Base-by-base conservation (phyloP, 192 early-diverging fungal genomes). In the Mortierella hygrophila region DNA sequence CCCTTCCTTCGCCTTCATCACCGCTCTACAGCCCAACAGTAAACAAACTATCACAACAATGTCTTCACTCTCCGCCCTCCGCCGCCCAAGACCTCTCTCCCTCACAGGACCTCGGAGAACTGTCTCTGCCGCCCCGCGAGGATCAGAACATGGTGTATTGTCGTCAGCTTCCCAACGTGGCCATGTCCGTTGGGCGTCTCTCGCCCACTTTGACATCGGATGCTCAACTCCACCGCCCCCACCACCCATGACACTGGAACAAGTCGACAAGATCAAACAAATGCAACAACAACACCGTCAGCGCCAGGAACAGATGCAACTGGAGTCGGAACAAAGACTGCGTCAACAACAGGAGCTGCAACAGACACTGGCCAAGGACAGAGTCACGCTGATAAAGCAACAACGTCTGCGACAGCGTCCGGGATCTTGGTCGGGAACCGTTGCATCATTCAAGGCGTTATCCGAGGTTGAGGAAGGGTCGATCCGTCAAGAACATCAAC, bases 41-140 rank as follows among this genome's bases (percentile, higher is more conserved):
- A 68, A 41, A 9, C 6, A 32, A 38, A 3, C 37, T n/a, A 70
- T 63, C 46, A 47, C 54, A 47, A 81, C 49, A 57, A 55, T 54
- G 23, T 72, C 81, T 16, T 52, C 81, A 9, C 13, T 82, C 11
- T 82, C 81, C 16, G 81, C 75, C 11, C 75, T 83, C 2, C 72
- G 82, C 20, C 76, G 82, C 1, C 77, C 72, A 78, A 73, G 77
- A 63, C 71, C 82, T 32, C 60, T 78, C 37, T 83, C 82, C 15
- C 49, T 78, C 6, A 44, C 75, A 32, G 42, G 32, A 32, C 47
- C 47, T 11, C 38, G 35, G 18, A 70, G 38, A 55, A n/a, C 47
- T 13, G n/a, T 70, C 9, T 32, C 75, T 7, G 46, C 60, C 29
- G 32, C 32, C 32, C 60, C 60, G 29, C 60, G 60, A 65, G 60